Evolutionary conservation across 257 asterid species (phyloP).

Genomic region (Misopates orontium): DNA sequence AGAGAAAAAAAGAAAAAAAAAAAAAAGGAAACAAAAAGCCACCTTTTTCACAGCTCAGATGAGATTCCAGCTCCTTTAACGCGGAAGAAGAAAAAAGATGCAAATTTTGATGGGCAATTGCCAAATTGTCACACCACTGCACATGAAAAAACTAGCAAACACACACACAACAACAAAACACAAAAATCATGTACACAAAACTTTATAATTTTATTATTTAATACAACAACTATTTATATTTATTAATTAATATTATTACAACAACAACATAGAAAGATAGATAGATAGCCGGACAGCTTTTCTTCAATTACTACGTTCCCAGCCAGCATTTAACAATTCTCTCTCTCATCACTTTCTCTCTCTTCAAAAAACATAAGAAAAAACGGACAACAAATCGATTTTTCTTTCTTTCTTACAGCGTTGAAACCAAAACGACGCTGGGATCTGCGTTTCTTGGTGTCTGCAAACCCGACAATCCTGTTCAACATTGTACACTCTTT

Average conservation of each 20-base stretch:
- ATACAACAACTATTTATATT: not conserved
- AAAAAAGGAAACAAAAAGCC: not conserved
- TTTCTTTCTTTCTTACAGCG: conserved; percentile 32
- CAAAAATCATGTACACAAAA: conserved; percentile 8
- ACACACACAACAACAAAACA: conserved; percentile 26
- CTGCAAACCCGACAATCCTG: conserved; percentile 29
- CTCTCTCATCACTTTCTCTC: conserved; percentile 27
- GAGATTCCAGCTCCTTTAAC: conserved; percentile 31
- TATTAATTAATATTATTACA: not conserved
- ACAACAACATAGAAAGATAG: conserved; percentile 22
- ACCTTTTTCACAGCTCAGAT: conserved; percentile 40
- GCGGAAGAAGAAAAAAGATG: not conserved
- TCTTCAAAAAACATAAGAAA: conserved; percentile 31
- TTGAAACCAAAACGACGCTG: conserved; percentile 42
- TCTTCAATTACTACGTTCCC: conserved; percentile 35
- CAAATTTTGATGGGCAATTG: conserved; percentile 12
- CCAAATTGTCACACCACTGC: conserved; percentile 34
- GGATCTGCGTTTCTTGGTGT: conserved; percentile 66
- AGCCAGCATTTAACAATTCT: conserved; percentile 21
- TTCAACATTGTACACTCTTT: conserved; percentile 27
- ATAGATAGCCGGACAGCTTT: conserved; percentile 35
- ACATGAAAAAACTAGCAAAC: conserved; percentile 28
- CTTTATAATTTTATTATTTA: not conserved
- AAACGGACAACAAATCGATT: conserved; percentile 36
- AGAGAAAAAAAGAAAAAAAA: conserved; percentile 19